Evolutionary conservation across 208 protist genomes (phyloP), one percentile per base, ranked within the genome.

Genomic region (Acanthamoeba triangularis): DNA sequence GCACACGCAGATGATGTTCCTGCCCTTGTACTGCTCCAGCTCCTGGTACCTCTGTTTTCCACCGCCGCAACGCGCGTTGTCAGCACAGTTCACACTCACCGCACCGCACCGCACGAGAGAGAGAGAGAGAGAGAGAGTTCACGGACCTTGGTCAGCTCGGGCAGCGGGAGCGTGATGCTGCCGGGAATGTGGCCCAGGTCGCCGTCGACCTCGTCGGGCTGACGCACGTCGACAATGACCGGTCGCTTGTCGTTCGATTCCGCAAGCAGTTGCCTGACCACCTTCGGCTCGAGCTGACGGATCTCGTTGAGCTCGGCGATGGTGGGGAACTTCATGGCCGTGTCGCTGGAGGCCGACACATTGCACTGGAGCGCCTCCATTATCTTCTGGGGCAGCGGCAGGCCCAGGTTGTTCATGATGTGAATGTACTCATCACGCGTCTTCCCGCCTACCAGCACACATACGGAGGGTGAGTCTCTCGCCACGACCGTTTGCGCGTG

Each of bases 281-380:
- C 0, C 33, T 74, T 74, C 23, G 72, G 72, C 35, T 80, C 72
- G 37, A 80, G 13, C 37, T 80, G 72, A 11, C 25, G 72, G 30
- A 80, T 44, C 30, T 33, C 35, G 72, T 80, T 80, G 72, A 80
- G 72, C 37, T 80, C 72, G 72, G 35, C 37, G 72, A 80, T 80
- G 72, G 72, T 80, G 72, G 72, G 72, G 72, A 80, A 80, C 72
- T 80, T 80, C 72, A 80, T 80, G n/a, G 72, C 72, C 6, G 25
- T 80, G 72, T 80, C 72, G 72, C 49, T 33, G 25, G 72, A 37
- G 1, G 72, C 72, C 35, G 72, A 80, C 37, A 80, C 72, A 44
- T 80, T 80, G 23, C 72, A 80, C 72, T 80, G 72, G 33, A 80
- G 72, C 35, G 72, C 72, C 30, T 80, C 72, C 72, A 80, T 80